Conservation (phyloP, 192 early-diverging fungal genomes). For the Backusella liffmaniae region DNA sequence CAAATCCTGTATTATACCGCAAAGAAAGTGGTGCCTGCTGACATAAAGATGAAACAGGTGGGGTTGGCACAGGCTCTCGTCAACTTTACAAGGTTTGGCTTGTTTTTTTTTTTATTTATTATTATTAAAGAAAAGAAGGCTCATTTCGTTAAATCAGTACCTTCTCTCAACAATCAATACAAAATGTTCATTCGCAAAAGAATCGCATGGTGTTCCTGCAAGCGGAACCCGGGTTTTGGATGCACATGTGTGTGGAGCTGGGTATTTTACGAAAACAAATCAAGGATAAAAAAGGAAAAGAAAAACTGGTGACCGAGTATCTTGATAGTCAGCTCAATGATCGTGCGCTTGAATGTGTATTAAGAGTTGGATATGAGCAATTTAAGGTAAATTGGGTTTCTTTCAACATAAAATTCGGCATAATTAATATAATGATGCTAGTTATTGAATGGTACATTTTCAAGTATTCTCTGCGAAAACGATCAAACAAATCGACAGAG, state of each 20-base stretch:
- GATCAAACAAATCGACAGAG: constrained; percentile 31
- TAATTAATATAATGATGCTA: too few species aligned
- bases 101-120: neutral
- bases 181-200: constrained; percentile 64
- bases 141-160: constrained; percentile 30
- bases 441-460: constrained; percentile 38
- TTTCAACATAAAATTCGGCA: too few species aligned
- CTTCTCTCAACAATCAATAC: constrained; percentile 50
- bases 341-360: constrained; percentile 39
- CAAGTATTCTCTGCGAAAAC: constrained; percentile 21
- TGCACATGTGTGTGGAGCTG: constrained; percentile 50
- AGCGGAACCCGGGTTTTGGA: constrained; percentile 60
- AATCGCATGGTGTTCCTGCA: constrained; percentile 55
- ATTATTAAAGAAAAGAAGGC: constrained; percentile 2
- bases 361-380: constrained; percentile 54
- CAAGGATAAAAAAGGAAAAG: constrained; percentile 51
- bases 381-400: constrained; percentile 37
- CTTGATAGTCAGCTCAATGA: constrained; percentile 54
- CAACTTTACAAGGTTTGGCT: constrained; percentile 59
- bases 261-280: constrained; percentile 34
- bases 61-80: constrained; percentile 73
- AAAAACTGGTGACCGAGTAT: constrained; percentile 51
- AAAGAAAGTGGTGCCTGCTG: constrained; percentile 65
- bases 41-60: constrained; percentile 71
- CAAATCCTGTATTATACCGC: constrained; percentile 76